phyloP scores from a whole-genome alignment of 2,329 filamentous ascomycete species.

The Parafenestella ontariensis region DNA sequence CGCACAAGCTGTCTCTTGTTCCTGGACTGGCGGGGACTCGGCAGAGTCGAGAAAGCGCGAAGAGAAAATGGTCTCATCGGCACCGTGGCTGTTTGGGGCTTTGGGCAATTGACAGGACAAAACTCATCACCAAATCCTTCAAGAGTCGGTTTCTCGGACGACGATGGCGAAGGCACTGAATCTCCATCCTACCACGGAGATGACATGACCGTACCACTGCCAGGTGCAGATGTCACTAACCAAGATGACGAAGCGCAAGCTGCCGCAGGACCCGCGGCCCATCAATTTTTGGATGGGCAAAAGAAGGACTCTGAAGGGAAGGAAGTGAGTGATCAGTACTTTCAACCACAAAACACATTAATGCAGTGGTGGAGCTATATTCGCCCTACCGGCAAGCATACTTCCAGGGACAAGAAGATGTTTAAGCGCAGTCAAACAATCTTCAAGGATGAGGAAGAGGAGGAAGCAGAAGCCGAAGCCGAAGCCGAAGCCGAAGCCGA shows the following conservation, averaged over 20 bases:
- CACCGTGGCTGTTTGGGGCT: conserved; percentile 91
- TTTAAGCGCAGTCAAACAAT: conserved; percentile 50
- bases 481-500: conserved; percentile 15
- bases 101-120: conserved; percentile 84
- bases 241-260: conserved; percentile 68
- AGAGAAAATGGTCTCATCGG: conserved; percentile 91
- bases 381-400: conserved; percentile 67
- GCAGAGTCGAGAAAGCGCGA: conserved; percentile 90
- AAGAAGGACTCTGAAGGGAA: conserved; percentile 31
- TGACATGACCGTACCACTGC: conserved; percentile 70
- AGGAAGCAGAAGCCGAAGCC: conserved; percentile 11
- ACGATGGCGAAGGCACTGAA: conserved; percentile 34
- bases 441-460: conserved; percentile 29
- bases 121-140: conserved; percentile 68
- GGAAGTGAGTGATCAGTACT: conserved; percentile 24
- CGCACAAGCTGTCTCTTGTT: conserved; percentile 96
- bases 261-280: conserved; percentile 42
- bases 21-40: conserved; percentile 93
- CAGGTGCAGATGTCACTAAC: conserved; percentile 68
- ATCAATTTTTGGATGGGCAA: conserved; percentile 40
- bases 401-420: conserved; percentile 71
- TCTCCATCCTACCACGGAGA: conserved; percentile 45
- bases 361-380: conserved; percentile 76
- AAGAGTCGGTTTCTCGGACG: conserved; percentile 36
- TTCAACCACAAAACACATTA: conserved; percentile 50